Conservation (phyloP, 2,329 filamentous ascomycete genomes). For the Pezicula neosporulosa region DNA sequence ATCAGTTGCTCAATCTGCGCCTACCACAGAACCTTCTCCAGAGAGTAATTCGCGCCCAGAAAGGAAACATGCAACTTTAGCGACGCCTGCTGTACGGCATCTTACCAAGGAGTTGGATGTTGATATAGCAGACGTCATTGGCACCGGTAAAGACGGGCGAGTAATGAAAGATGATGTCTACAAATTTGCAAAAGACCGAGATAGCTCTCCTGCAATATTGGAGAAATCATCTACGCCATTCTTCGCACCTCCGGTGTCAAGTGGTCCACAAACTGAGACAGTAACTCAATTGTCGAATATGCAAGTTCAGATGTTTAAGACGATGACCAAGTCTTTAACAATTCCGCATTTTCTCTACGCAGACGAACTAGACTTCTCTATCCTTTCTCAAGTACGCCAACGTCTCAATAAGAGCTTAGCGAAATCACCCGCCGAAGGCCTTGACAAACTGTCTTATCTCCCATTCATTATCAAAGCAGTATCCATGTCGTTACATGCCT, state of each 20-base stretch:
- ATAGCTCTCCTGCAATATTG: slow-evolving; percentile 29
- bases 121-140: slow-evolving; percentile 73
- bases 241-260: slow-evolving; percentile 11
- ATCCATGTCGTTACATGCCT: slow-evolving; percentile 76
- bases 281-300: slow-evolving; percentile 68
- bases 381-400: slow-evolving; percentile 67
- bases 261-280: slow-evolving; percentile 60
- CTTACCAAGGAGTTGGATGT: slow-evolving; percentile 77
- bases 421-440: slow-evolving; percentile 29
- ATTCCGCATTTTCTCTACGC: slow-evolving; percentile 97
- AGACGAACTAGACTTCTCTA: slow-evolving; percentile 81
- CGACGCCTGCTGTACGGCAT: slow-evolving; percentile 89
- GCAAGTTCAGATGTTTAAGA: slow-evolving; percentile 94
- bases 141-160: slow-evolving; percentile 86
- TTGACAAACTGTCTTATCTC: slow-evolving; percentile 78
- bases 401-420: slow-evolving; percentile 67
- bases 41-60: slow-evolving; percentile 8
- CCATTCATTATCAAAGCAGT: slow-evolving; percentile 96
- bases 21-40: slow-evolving; percentile 1
- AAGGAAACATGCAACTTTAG: slow-evolving; percentile 69
- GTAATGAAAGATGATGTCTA: slow-evolving; percentile 92
- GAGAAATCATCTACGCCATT: slow-evolving; percentile 8
- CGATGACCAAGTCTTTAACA: slow-evolving; percentile 85
- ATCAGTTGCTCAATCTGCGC: slow-evolving; percentile 1
- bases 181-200: slow-evolving; percentile 57